These are phyloP conservation scores for Claviceps sp. DNA, from an alignment of 2,329 filamentous ascomycete genomes.

Conservation along the genomic window DNA sequence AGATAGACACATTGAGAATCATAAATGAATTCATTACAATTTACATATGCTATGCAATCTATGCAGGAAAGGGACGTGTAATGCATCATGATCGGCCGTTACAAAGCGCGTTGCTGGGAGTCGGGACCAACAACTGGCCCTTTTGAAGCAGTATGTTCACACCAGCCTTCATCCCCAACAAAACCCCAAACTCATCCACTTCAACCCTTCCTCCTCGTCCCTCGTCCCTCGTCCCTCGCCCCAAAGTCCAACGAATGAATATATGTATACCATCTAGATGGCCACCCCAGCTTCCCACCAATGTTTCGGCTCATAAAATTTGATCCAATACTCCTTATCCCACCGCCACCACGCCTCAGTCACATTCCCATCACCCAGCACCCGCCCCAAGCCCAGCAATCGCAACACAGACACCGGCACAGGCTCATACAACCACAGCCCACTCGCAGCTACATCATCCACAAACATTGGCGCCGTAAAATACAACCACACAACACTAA, in stretches of 20 bases:
- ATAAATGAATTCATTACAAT: too few relatives aligned
- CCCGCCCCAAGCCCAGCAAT: conserved; percentile 47
- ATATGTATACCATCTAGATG: conserved; percentile 11
- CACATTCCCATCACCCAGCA: conserved; percentile 8
- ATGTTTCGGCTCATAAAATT: conserved; percentile 42
- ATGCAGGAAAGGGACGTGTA: too few relatives aligned
- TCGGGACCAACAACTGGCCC: too few relatives aligned
- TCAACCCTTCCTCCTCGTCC: too few relatives aligned
- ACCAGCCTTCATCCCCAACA: too few relatives aligned
- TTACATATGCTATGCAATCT: too few relatives aligned
- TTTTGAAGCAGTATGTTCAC: too few relatives aligned
- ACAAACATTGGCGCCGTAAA: conserved; percentile 51
- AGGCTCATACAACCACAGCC: conserved; percentile 71
- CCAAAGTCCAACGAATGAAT: too few relatives aligned
- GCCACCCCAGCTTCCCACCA: conserved; percentile 44
- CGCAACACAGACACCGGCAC: conserved; percentile 64
- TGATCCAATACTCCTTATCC: conserved; percentile 36
- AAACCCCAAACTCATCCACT: too few relatives aligned
- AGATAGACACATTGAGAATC: not conserved
- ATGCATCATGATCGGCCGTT: too few relatives aligned
- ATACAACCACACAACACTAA: conserved; percentile 54
- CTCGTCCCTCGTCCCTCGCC: too few relatives aligned
- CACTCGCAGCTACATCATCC: conserved; percentile 62
- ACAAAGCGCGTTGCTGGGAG: too few relatives aligned
- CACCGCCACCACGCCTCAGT: conserved; percentile 58